Evolutionary conservation across 148 eudicot genomes (phyloP).

Genomic region (Fagopyrum esculentum): DNA sequence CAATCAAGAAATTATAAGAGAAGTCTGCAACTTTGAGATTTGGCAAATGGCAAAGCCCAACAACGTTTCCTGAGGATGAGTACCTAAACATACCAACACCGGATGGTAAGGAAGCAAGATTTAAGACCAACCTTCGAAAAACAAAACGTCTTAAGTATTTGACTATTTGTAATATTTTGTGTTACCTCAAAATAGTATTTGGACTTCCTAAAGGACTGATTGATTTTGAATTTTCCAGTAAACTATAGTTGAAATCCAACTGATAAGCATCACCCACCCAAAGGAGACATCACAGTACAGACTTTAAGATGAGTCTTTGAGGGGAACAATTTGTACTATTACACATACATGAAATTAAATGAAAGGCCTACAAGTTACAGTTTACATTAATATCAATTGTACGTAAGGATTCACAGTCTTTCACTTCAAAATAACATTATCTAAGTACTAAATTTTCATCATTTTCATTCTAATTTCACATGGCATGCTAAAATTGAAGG

Average conservation of each 20-base stretch:
- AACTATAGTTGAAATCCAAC: neutral
- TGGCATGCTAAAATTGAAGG: neutral
- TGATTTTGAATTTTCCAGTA: neutral
- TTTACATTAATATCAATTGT: neutral
- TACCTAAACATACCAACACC: slow-evolving; percentile 41
- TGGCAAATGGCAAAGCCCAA: slow-evolving; percentile 71
- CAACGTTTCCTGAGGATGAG: slow-evolving; percentile 32
- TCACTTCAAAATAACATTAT: neutral
- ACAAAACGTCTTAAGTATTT: neutral
- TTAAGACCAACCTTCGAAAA: neutral
- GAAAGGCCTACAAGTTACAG: neutral
- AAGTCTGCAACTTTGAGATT: slow-evolving; percentile 72
- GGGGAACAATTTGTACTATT: neutral
- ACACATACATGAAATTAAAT: neutral
- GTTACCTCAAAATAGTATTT: neutral
- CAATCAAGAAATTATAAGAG: slow-evolving; percentile 68
- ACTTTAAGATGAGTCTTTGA: neutral
- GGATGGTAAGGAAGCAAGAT: neutral
- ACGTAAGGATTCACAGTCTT: neutral
- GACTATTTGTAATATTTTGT: neutral
- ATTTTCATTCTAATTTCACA: neutral
- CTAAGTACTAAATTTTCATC: neutral
- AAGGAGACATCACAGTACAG: neutral
- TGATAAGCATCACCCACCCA: neutral
- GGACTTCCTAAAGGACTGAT: neutral